A percentile compares a stretch with the other conserved stretches of the same genome.
Evolutionary conservation across 2,329 filamentous ascomycete species (phyloP).

Genomic region (Talaromyces sp.): DNA sequence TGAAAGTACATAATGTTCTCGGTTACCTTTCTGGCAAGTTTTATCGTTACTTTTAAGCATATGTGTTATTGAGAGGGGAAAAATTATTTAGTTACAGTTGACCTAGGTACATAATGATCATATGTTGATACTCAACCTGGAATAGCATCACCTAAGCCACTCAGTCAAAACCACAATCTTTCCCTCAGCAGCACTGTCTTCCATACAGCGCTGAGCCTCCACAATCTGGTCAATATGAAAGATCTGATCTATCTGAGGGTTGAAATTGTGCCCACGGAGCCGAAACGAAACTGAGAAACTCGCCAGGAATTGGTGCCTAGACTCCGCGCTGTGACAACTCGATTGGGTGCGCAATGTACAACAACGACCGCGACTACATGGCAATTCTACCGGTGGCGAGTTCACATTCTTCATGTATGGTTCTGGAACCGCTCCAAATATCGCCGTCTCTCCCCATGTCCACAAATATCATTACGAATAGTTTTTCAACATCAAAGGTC

Average conservation of each 20-base stretch:
- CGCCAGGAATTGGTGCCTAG: no score
- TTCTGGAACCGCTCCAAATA: no score
- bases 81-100: neutral
- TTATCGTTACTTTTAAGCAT: neutral
- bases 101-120: neutral
- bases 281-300: no score
- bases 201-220: neutral
- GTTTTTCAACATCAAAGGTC: no score
- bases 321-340: no score
- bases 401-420: no score
- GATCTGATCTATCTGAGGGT: no score
- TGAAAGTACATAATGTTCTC: neutral
- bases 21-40: neutral
- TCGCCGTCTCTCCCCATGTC: no score
- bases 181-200: neutral
- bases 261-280: no score
- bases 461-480: no score
- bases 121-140: neutral
- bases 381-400: no score
- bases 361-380: neutral
- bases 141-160: neutral
- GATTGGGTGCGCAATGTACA: no score
- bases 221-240: slow-evolving; percentile 35
- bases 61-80: neutral
- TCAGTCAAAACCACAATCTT: neutral